phyloP scores from a whole-genome alignment of 768 basidiomycete species.

The Candolleomyces eurysporus region DNA sequence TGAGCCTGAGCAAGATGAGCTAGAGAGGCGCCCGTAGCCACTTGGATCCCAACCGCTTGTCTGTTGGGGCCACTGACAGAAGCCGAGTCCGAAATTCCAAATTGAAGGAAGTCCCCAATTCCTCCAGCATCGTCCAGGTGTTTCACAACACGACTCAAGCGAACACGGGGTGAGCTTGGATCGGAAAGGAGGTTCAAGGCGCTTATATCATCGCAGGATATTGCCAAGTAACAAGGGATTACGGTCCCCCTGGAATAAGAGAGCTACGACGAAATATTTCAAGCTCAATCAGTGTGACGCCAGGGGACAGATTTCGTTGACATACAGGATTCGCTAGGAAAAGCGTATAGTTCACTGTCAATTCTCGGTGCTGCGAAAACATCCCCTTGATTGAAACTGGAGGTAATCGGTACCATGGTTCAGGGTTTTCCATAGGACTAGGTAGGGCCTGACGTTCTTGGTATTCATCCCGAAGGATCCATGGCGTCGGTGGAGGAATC shows the following conservation, averaged over 20 bases:
- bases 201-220: slow-evolving; percentile 19
- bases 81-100: background rate
- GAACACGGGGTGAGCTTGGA: slow-evolving; percentile 15
- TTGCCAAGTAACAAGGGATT: slow-evolving; percentile 24
- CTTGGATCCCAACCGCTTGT: background rate
- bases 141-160: slow-evolving; percentile 18
- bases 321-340: slow-evolving; percentile 28
- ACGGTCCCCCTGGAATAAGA: slow-evolving; percentile 30
- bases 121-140: slow-evolving; percentile 3
- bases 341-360: slow-evolving; percentile 8
- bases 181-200: slow-evolving; percentile 22
- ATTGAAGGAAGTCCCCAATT: background rate
- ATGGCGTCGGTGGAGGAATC: background rate
- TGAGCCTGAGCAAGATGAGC: no score
- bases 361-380: background rate
- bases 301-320: background rate
- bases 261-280: slow-evolving; percentile 12
- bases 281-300: background rate
- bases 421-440: background rate
- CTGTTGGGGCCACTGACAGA: background rate
- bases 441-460: background rate
- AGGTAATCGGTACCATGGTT: background rate
- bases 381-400: background rate
- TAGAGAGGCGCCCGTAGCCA: no score
- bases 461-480: background rate